Conservation (phyloP, 2,329 filamentous ascomycete genomes). For the Aspergillus thermomutatus region DNA sequence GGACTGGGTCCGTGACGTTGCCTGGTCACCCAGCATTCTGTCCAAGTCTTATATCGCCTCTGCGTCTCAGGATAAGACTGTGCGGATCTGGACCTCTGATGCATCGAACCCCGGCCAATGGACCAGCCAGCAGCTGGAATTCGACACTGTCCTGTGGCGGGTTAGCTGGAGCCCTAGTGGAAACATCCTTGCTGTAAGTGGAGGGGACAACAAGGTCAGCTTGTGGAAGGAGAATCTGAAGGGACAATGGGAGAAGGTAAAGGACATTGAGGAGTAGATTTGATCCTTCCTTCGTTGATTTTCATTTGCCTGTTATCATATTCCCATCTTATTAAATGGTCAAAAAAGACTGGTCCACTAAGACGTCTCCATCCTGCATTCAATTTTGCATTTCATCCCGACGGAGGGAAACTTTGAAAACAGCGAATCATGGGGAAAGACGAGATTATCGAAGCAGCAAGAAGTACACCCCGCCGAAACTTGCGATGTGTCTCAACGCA, state of each 20-base stretch:
- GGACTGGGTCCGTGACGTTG: slow-evolving; percentile 97
- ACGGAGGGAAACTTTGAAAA: background rate
- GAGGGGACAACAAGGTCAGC: slow-evolving; percentile 93
- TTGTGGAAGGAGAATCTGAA: slow-evolving; percentile 98
- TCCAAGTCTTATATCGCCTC: slow-evolving; percentile 96
- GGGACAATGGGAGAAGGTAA: slow-evolving; percentile 95
- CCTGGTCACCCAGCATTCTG: slow-evolving; percentile 92
- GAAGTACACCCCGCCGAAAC: background rate
- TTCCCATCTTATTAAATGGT: slow-evolving; percentile 10
- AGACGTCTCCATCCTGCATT: background rate
- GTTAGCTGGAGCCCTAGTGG: slow-evolving; percentile 98
- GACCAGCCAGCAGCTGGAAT: slow-evolving; percentile 79
- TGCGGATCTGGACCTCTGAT: slow-evolving; percentile 91
- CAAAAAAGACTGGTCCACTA: slow-evolving; percentile 8
- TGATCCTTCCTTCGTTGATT: slow-evolving; percentile 4
- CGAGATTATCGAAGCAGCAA: background rate
- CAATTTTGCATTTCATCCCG: background rate
- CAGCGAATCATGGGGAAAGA: background rate
- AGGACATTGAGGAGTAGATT: slow-evolving; percentile 81
- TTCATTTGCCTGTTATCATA: slow-evolving; percentile 9
- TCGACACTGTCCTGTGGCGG: slow-evolving; percentile 88
- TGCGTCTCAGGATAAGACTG: slow-evolving; percentile 93
- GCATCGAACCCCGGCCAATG: slow-evolving; percentile 66
- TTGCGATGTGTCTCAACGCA: background rate
- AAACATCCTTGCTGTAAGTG: slow-evolving; percentile 90